Base-by-base conservation (phyloP, 164 flowering plant species). In the Amborella trichopoda region DNA sequence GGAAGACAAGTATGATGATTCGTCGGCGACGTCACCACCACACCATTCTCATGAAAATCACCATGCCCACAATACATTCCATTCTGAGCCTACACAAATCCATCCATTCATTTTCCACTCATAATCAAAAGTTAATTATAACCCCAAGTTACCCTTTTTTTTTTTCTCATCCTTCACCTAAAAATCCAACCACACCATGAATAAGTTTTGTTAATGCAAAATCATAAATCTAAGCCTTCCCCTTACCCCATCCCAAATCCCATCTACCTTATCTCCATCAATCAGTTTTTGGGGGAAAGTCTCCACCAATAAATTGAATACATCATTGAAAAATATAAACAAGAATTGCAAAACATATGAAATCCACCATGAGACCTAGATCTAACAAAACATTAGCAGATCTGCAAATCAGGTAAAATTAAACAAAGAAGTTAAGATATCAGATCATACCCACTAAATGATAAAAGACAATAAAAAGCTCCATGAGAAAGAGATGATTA, bases 81-180 rank as follows among this genome's bases (percentile, higher is more conserved):
- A 74, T 70, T 74, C 83, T 88, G 91, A 70, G 91, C 99, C 99
- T 88, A 88, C 91, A 87, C 80, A 87, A 73, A 84, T 72, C 75
- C 87, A 81, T 67, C 53, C 82, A 81, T 78, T 73, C 72, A 75
- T 57, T 53, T 61, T 61, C 69, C 61, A 61, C 66, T 61, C 58
- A 46, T 55, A 26, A 73, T 68, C 40, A 62, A 11, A 61, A 48
- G 32, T 52, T n/a, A n/a, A n/a, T n/a, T n/a, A n/a, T n/a, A n/a
- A n/a, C n/a, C n/a, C n/a, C n/a, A n/a, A n/a, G n/a, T n/a, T n/a
- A n/a, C n/a, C n/a, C n/a, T n/a, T n/a, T n/a, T n/a, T n/a, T n/a
- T n/a, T n/a, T n/a, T n/a, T n/a, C n/a, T n/a, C n/a, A n/a, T n/a
- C n/a, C n/a, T n/a, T n/a, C n/a, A 40, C 30, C 30, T 25, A 59